Evolutionary conservation across 2,329 filamentous ascomycete genomes (phyloP), one percentile per base, ranked within the genome.

Genomic region (Sordariomycetes sp.): DNA sequence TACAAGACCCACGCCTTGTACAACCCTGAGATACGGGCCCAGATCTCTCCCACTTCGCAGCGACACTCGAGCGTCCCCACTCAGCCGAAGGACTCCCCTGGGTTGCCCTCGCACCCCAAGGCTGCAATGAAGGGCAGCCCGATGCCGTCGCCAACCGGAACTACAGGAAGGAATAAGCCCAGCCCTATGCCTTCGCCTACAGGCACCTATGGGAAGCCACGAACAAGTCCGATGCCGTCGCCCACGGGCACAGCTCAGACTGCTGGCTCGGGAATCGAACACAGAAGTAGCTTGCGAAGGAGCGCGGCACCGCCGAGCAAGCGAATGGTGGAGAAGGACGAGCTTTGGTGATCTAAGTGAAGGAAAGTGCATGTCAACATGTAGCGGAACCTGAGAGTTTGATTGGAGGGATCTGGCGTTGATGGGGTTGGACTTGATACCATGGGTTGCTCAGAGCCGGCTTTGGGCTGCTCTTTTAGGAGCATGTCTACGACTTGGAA

Each of bases 21-120:
- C 37, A 50, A 58, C 21, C 54, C 54, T 4, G 42, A 54, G 24
- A 56, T 58, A 18, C 48, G 54, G 31, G 47, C 46, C 8, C 50
- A 55, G 20, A 32, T 49, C 24, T 53, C 51, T 2, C 49, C 51
- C 5, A 41, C 30, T 6, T 54, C 49, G 3, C 46, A 43, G 15
- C 41, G 45, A 16, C 41, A 35, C 12, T 46, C 47, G 2, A 38
- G 41, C 5, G 44, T 45, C 2, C 46, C 48, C 4, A 47, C 46
- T 26, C 14, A 46, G 12, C 45, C 45, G 2, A 40, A 42, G 15
- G 49, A 46, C 6, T 55, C 50, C 1, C 39, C 50, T 11, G 54
- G 53, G 3, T 41, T 57, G 4, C 53, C 53, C 4, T 30, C 50
- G 5, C 46, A 41, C 18, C 53, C 53, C 1, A 48, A 44, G 25